Base-by-base conservation (phyloP, 192 early-diverging fungal species). In the Paraglomus brasilianum region DNA sequence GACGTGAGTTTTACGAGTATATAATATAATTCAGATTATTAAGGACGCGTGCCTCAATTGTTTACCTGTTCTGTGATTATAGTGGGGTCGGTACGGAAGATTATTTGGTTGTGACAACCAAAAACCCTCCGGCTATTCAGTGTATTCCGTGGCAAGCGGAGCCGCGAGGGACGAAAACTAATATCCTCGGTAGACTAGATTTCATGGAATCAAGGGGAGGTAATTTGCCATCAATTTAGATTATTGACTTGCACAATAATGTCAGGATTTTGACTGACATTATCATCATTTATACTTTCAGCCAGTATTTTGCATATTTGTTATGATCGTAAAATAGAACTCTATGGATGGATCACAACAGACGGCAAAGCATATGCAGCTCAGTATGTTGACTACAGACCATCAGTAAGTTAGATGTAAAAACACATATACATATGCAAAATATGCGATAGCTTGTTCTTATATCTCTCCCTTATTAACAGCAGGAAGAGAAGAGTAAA, bases 71-170 rank as follows among this genome's bases (percentile, higher is more conserved):
- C 5, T 5, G 15, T 61, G 30, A 30, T 24, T 17, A 39, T 49
- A 92, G 91, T 71, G 87, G 88, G 15, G 70, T 88, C 45, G 84
- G 82, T 0, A 69, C 88, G 9, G 75, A 83, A n/a, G 82, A 87
- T 41, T 86, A 87, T 69, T 70, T 92, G 43, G 77, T 93, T 7
- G 75, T 93, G 7, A 87, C 84, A 30, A 92, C 89, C 8, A 71
- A 77, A 47, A 80, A 78, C 14, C 85, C 88, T 13, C 83, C 89
- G 40, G 88, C 92, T 5, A 82, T 92, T 13, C 83, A 92, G 56
- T 87, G 85, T 24, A 82, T 93, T 30, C 85, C 88, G 1, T 92
- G 90, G 90, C 59, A 78, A 11, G 87, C 85, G 22, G 85, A 89
- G n/a, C 66, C 66, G 1, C 40, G 38, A 21, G 51, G 13, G 5